Evolutionary conservation across 139 green algal species (phyloP), one percentile per base, ranked within the genome.

Genomic region (Picochlorum costavermella): DNA sequence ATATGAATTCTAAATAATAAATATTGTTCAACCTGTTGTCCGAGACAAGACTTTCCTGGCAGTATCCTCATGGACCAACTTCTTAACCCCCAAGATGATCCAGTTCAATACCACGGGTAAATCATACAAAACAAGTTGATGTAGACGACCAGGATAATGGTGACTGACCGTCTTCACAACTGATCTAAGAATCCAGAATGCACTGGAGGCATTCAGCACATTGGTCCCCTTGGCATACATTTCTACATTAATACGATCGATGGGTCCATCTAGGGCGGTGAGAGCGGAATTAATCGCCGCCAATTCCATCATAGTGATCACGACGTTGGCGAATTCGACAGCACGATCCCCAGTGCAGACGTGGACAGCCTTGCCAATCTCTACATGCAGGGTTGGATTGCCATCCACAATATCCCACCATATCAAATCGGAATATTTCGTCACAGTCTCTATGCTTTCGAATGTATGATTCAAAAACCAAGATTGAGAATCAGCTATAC

Each of bases 131-230:
- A 60, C 65, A 8, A 81, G 56, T 59, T 70, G 48, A 40, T 81
- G 73, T 50, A 83, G 61, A 30, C 76, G 14, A 20, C 67, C 63
- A 4, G 75, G 75, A 70, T 71, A 81, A 61, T 81, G 73, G 14
- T 70, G 61, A 50, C 69, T 81, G 1, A 81, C 67, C 2, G 72
- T 70, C 29, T 63, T 43, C 5, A 60, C 67, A 11, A 81, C 72
- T 12, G 53, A 23, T 40, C 62, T 46, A 36, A 81, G 68, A 2
- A 81, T 45, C 14, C 61, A 56, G 11, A 58, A 50, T 26, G 63
- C 61, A 30, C 59, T 49, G 1, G 56, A 53, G 5, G 71, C 64
- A 28, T 33, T 49, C 10, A 77, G 40, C 8, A 60, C 45, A 30
- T 23, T 51, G 48, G 37, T 45, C 3, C 71, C 64, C 3, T 9